phyloP scores from a whole-genome alignment of 768 basidiomycete species.

The Boletus rubroflammeus region DNA sequence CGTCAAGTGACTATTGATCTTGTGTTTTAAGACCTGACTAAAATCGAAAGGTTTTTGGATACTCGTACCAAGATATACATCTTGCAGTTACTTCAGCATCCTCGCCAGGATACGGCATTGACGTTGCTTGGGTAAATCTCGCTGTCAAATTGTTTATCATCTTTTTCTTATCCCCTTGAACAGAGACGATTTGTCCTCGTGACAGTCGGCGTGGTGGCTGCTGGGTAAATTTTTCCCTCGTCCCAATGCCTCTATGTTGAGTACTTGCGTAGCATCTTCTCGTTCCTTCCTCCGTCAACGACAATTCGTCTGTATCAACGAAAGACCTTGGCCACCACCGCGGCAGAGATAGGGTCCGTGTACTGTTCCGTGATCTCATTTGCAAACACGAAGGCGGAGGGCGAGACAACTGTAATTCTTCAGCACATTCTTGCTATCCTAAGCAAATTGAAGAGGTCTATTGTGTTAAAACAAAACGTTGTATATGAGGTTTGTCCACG shows the following conservation, averaged over 20 bases:
- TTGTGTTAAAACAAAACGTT: slow-evolving; percentile 53
- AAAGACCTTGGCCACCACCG: slow-evolving; percentile 61
- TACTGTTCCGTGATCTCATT: slow-evolving; percentile 77
- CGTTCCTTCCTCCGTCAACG: slow-evolving; percentile 68
- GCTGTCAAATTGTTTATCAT: not conserved
- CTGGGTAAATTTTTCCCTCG: slow-evolving; percentile 50
- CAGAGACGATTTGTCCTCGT: slow-evolving; percentile 71
- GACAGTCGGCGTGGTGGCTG: slow-evolving; percentile 65
- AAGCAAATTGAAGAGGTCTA: slow-evolving; percentile 64
- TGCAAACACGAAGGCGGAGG: slow-evolving; percentile 52
- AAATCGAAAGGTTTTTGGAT: slow-evolving; percentile 56
- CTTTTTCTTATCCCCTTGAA: not conserved
- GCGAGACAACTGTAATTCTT: slow-evolving; percentile 53
- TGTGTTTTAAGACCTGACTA: not conserved
- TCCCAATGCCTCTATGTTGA: not conserved
- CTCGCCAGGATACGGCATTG: slow-evolving; percentile 56
- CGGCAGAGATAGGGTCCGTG: slow-evolving; percentile 61
- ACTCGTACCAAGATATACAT: slow-evolving; percentile 65
- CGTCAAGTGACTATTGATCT: slow-evolving; percentile 10
- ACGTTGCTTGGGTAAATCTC: slow-evolving; percentile 67
- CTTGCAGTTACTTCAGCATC: slow-evolving; percentile 42
- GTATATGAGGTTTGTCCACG: slow-evolving; percentile 55
- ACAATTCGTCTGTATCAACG: slow-evolving; percentile 76
- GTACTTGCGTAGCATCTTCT: slow-evolving; percentile 48
- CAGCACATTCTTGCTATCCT: slow-evolving; percentile 71